Evolutionary conservation across 306 rosid genomes (phyloP).

Genomic region (Lagenaria siceraria): DNA sequence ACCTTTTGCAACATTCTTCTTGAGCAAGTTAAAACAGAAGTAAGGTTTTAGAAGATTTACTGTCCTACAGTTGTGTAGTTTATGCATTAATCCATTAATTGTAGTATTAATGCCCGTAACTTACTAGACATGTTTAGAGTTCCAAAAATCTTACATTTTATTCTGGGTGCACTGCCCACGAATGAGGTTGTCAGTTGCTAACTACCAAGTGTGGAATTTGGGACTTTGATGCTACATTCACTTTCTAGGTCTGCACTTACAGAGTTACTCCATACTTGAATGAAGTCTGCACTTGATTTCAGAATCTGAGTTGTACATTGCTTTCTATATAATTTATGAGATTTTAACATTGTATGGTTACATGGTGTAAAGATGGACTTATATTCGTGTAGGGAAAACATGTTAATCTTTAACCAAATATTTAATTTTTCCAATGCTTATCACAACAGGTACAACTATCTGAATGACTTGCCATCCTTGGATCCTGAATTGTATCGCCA

Average conservation of each 20-base stretch:
- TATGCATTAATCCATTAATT: neutral
- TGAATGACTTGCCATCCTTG: conserved; percentile 91
- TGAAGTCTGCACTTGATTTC: neutral
- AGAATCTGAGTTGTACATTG: neutral
- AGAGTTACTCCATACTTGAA: neutral
- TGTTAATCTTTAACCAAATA: neutral
- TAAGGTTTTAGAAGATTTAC: conserved; percentile 29
- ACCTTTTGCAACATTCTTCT: conserved; percentile 92
- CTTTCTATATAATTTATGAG: neutral
- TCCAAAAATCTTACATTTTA: neutral
- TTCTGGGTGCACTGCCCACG: neutral
- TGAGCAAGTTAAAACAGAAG: conserved; percentile 95
- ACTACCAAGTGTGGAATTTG: neutral
- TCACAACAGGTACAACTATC: conserved; percentile 69
- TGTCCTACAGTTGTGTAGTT: neutral
- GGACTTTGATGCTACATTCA: neutral
- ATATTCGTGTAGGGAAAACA: neutral
- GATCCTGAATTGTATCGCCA: conserved; percentile 95
- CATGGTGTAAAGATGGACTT: neutral
- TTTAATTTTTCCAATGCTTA: neutral
- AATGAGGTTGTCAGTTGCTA: neutral
- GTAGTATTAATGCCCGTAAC: neutral
- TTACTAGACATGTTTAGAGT: neutral
- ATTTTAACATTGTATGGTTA: neutral
- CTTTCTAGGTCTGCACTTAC: neutral